Base-by-base conservation (phyloP, 139 green algal species). In the Volvox reticuliferus region DNA sequence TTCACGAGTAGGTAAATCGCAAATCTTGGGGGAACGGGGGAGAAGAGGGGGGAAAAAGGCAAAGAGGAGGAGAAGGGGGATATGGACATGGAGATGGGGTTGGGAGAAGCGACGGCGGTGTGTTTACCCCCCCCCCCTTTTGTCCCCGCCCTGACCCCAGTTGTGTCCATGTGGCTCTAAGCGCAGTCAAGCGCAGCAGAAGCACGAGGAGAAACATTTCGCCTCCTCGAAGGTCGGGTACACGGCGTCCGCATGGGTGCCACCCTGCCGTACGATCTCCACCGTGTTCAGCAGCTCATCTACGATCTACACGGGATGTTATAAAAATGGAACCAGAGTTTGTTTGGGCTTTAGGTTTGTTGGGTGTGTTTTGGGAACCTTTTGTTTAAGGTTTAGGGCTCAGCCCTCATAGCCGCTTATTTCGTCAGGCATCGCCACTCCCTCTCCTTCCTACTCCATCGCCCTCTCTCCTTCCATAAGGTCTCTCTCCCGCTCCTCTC, bases 251-350 rank as follows among this genome's bases (percentile, higher is more conserved):
- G 30, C 86, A 69, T 84, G 73, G 1, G 20, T 82, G 30, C 21
- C 71, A 69, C 86, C 86, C 13, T 61, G 44, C 24, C 73, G 73
- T 1, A 77, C 86, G 22, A 61, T 71, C 32, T 86, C 76, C 1
- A 91, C 61, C 18, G 33, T 71, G 0, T 32, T 16, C 24, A 91
- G 33, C 61, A 91, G 32, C 76, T 91, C 87, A 55, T 91, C 87
- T 17, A 78, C 80, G 2, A 85, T 28, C 87, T 91, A 75, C 32
- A 18, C 0, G 36, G 0, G 69, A 21, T 35, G 44, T 26, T 12
- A 71, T 30, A 73, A 14, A 69, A 18, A 79, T 79, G 2, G 71
- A 36, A 20, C 2, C 44, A 55, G 44, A 55, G 44, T 55, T 55
- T 55, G 44, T 55, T 9, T 9, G 44, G 44, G 44, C 9, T 55